Percentiles rank a stretch among this genome's conserved stretches.
phyloP scores from a whole-genome alignment of 306 rosid genomes.

The Medicago ruthenica region DNA sequence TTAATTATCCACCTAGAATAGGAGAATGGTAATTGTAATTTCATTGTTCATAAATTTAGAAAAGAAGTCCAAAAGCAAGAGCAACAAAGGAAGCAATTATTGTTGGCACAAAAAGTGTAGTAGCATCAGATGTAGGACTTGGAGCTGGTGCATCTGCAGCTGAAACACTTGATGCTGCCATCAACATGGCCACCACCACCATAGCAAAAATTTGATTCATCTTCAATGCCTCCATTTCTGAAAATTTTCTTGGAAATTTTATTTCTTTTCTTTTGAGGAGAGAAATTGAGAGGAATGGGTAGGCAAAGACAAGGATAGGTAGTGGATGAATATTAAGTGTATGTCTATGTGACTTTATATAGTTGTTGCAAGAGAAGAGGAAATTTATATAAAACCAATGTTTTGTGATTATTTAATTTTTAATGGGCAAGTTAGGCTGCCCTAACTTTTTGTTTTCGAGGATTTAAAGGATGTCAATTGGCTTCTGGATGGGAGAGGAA shows the following conservation, averaged over 20 bases:
- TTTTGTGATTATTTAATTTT: neutral
- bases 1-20: too few relatives aligned
- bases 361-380: constrained; percentile 4
- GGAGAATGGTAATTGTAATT: too few relatives aligned
- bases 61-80: constrained; percentile 41
- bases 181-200: constrained; percentile 19
- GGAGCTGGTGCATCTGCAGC: constrained; percentile 51
- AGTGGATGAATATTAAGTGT: neutral
- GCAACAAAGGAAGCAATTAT: constrained; percentile 41
- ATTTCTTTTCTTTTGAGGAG: neutral
- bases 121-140: constrained; percentile 58
- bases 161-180: constrained; percentile 34
- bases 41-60: constrained; percentile 15
- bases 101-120: constrained; percentile 40
- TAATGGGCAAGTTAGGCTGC: constrained; percentile 23
- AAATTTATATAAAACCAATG: neutral
- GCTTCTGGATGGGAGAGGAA: neutral
- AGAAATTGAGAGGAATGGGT: neutral
- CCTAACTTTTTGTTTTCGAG: constrained; percentile 15
- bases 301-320: neutral
- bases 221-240: constrained; percentile 47
- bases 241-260: neutral
- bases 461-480: constrained; percentile 15
- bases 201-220: constrained; percentile 32
- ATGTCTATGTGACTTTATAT: constrained; percentile 19